These are phyloP conservation scores for Umbelopsis ramanniana DNA, from an alignment of 192 early-diverging fungal genomes.

Conservation along the genomic window DNA sequence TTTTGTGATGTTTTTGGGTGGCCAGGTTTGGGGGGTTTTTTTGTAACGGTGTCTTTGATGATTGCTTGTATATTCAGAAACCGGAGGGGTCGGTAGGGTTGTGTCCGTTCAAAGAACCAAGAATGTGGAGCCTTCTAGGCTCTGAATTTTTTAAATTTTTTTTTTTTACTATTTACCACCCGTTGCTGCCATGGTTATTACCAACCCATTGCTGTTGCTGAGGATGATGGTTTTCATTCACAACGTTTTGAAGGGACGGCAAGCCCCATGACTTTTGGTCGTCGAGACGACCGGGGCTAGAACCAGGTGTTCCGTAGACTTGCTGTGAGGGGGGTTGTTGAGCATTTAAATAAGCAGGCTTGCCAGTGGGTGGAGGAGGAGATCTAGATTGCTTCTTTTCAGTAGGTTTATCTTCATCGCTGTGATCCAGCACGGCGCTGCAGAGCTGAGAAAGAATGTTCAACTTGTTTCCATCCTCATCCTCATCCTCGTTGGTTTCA, in stretches of 20 bases:
- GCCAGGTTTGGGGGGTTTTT: neutral
- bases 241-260: slow-evolving; percentile 13
- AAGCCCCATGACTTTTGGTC: slow-evolving; percentile 15
- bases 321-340: slow-evolving; percentile 5
- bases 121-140: neutral
- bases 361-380: slow-evolving; percentile 14
- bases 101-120: too few relatives aligned
- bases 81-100: too few relatives aligned
- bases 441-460: slow-evolving; percentile 35
- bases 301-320: slow-evolving; percentile 19
- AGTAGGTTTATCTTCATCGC: slow-evolving; percentile 21
- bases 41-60: too few relatives aligned
- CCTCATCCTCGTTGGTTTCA: slow-evolving; percentile 14
- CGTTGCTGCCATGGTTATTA: neutral
- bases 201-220: slow-evolving; percentile 20
- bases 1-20: neutral
- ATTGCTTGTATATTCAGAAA: neutral
- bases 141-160: too few relatives aligned
- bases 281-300: slow-evolving; percentile 11
- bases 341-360: slow-evolving; percentile 6
- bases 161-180: neutral
- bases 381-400: slow-evolving; percentile 19
- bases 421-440: slow-evolving; percentile 28
- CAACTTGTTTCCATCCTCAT: slow-evolving; percentile 31
- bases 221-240: slow-evolving; percentile 5